A percentile compares a stretch with the other conserved stretches of the same genome.
Evolutionary conservation across 129 eudicot genomes (phyloP).

Genomic region (Cynara cardunculus): DNA sequence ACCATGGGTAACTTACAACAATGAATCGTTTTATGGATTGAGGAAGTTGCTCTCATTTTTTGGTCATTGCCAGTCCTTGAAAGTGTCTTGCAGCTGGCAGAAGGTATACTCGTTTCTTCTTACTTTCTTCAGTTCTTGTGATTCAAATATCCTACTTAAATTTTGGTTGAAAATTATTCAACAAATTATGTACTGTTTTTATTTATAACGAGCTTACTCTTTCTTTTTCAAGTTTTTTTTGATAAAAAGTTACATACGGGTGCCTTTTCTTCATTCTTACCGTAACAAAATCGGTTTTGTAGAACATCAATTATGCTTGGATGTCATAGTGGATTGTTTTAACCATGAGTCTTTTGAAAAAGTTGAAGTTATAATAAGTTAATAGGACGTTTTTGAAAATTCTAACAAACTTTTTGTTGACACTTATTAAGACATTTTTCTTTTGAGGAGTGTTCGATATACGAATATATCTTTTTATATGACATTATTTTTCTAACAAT

Average conservation of each 20-base stretch:
- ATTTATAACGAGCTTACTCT: too few species aligned
- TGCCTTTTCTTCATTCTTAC: neutral
- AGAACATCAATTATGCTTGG: neutral
- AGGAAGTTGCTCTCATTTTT: conserved; percentile 29
- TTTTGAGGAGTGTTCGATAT: neutral
- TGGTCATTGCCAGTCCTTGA: conserved; percentile 23
- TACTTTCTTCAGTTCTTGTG: neutral
- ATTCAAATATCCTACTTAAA: neutral
- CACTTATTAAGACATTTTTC: too few species aligned
- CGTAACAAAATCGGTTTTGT: neutral
- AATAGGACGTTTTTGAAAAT: neutral
- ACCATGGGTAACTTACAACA: neutral
- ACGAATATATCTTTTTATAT: neutral
- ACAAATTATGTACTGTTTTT: neutral
- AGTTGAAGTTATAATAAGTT: neutral
- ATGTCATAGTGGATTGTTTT: neutral
- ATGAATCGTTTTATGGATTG: conserved; percentile 9
- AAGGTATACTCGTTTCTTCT: conserved; percentile 11
- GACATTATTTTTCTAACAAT: too few species aligned
- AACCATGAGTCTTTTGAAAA: too few species aligned
- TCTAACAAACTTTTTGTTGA: too few species aligned
- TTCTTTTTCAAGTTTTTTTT: too few species aligned
- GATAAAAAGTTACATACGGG: neutral
- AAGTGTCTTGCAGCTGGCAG: conserved; percentile 2
- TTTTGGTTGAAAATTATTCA: neutral